Conservation (phyloP, 495 filamentous ascomycete genomes). For the Penicillium turbatum region DNA sequence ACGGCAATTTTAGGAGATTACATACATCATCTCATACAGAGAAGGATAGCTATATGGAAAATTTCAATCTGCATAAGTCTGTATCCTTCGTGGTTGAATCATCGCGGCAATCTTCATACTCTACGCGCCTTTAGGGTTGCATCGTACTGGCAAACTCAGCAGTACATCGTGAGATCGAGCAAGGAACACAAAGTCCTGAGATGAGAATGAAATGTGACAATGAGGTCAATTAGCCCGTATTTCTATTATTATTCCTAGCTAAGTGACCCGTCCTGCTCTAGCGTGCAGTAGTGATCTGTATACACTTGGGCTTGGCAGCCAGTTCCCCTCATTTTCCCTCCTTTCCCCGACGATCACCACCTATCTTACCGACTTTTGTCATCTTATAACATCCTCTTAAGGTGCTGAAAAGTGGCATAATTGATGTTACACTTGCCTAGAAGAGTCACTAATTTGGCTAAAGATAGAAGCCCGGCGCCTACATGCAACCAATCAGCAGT, state of each 20-base stretch:
- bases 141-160: background rate
- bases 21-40: too few relatives aligned
- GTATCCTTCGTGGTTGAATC: background rate
- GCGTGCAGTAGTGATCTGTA: conserved; percentile 1
- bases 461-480: conserved; percentile 10
- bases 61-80: background rate
- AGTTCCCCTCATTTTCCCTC: conserved; percentile 1
- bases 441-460: conserved; percentile 5
- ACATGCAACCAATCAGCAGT: conserved; percentile 1
- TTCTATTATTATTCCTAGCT: conserved; percentile 6
- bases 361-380: background rate
- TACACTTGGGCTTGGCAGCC: background rate
- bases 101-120: background rate
- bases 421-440: background rate
- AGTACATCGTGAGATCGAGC: too few relatives aligned
- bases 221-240: conserved; percentile 2
- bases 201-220: background rate
- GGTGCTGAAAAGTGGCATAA: background rate
- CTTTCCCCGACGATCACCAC: background rate
- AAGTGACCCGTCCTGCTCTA: background rate
- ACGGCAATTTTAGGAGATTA: too few relatives aligned
- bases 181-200: background rate
- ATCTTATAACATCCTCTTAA: background rate
- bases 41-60: too few relatives aligned
- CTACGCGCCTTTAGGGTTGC: conserved; percentile 8